Evolutionary conservation across 352 stramenopile genomes (phyloP), one percentile per base, ranked within the genome.

Genomic region (Globisporangium cederbergense): DNA sequence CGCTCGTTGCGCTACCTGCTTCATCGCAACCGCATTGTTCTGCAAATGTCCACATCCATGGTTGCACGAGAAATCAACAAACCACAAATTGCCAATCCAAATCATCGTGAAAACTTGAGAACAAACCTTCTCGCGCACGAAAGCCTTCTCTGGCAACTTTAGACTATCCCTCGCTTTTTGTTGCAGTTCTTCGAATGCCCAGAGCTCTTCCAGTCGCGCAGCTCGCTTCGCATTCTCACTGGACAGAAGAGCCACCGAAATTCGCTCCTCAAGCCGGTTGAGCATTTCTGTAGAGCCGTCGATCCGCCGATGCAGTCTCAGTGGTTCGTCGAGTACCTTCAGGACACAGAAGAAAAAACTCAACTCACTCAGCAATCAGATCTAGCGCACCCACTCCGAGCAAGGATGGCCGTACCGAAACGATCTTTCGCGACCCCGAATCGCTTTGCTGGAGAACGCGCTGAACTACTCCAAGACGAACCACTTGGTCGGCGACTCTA

Each of bases 391-490:
- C 13, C 42, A 53, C 42, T 3, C 30, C 11, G n/a, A 34, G 14
- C 7, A 47, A 22, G 16, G 1, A 40, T 42, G 7, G 4, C 28
- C 53, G 32, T 66, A 62, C 61, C 52, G 53, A 62, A 40, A 56
- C 14, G 5, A 9, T 46, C 20, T 38, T 46, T 4, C 22, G 61
- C n/a, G 14, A 18, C 10, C 38, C 53, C 4, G 52, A 60, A 18
- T 18, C 42, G 20, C 49, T 50, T 11, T 64, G 71, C 57, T 71
- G 75, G 49, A 86, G 51, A 62, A 83, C 50, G 13, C 60, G 68
- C 72, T 81, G 75, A 30, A 78, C 49, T 52, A 82, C 68, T 34
- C 73, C 73, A 22, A 83, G 40, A 42, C 78, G 72, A 34, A 72
- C 42, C 58, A 81, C 62, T 49, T 60, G 16, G 1, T 64, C 49